Conservation (phyloP, 331 rosid genomes). For the Dryas integrifolia region DNA sequence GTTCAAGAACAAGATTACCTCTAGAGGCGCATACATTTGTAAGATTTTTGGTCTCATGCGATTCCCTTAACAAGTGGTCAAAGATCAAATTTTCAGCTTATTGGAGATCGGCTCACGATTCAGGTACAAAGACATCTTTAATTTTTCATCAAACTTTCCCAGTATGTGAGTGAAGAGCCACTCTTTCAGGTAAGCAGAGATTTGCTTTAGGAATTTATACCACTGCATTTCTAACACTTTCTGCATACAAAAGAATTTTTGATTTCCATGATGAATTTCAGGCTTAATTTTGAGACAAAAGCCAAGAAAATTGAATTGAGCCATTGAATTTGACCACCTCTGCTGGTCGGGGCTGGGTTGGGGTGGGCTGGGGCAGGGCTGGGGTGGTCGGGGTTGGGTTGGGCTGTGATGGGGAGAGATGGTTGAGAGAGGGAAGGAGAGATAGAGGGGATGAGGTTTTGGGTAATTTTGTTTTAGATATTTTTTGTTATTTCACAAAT, state of each 20-base stretch:
- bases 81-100: slow-evolving; percentile 22
- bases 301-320: slow-evolving; percentile 28
- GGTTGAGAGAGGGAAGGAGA: too few relatives aligned
- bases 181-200: not conserved
- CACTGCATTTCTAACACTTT: too few relatives aligned
- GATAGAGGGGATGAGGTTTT: too few relatives aligned
- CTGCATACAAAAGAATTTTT: not conserved
- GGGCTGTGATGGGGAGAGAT: too few relatives aligned
- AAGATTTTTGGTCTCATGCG: not conserved
- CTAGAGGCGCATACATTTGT: not conserved
- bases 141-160: slow-evolving; percentile 11
- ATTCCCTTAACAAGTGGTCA: slow-evolving; percentile 16
- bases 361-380: too few relatives aligned
- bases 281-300: slow-evolving; percentile 26
- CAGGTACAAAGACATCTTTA: slow-evolving; percentile 19
- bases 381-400: too few relatives aligned
- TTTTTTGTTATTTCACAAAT: too few relatives aligned
- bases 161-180: not conserved
- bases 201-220: too few relatives aligned
- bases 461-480: too few relatives aligned
- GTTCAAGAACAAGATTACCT: slow-evolving; percentile 28
- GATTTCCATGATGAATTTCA: not conserved
- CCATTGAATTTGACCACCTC: slow-evolving; percentile 34
- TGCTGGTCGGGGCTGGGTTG: not conserved
- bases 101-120: not conserved